Evolutionary conservation across 176 grass and related monocot genomes (phyloP), one percentile per base, ranked within the genome.

Genomic region (Aegilops bicornis): DNA sequence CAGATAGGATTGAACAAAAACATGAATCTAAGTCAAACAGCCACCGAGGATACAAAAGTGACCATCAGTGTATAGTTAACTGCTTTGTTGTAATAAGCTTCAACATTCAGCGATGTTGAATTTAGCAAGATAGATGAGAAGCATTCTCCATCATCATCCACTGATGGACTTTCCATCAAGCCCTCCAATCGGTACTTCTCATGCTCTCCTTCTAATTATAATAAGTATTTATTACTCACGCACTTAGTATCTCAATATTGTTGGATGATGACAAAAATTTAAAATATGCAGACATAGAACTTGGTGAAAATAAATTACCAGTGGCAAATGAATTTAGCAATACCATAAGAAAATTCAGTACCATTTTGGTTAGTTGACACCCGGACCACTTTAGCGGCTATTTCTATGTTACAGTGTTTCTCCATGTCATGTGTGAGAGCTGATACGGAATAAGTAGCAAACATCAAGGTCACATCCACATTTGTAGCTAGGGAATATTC

Each of bases 1-100:
- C 22, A 52, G 20, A 85, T 62, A 77, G 25, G 62, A 92, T 58
- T 65, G 68, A 81, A 85, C 77, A 33, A 23, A 23, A 84, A 88
- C 42, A 88, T 85, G 25, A 23, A 81, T 86, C 27, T 45, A 82
- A 81, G 43, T 70, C 20, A 47, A 62, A 79, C 8, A 59, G 59
- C 61, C 63, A 82, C 36, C 85, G 37, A 95, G 97, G 97, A 99
- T 99, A 99, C 97, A 94, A 99, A 99, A 86, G 97, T 99, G 87
- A 97, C 94, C 97, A 99, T 99, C 90, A 99, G 78, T 61, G 97
- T 99, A 86, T 99, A 99, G 74, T 97, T 99, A 52, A 99, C 92
- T 80, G 97, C 97, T 91, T 99, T 99, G 82, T 97, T 99, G 82
- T 99, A 99, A 86, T 99, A 99, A 80, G 96, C 83, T 86, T 97